phyloP scores from a whole-genome alignment of 2,329 filamentous ascomycete species.

The Lojkania enalia region DNA sequence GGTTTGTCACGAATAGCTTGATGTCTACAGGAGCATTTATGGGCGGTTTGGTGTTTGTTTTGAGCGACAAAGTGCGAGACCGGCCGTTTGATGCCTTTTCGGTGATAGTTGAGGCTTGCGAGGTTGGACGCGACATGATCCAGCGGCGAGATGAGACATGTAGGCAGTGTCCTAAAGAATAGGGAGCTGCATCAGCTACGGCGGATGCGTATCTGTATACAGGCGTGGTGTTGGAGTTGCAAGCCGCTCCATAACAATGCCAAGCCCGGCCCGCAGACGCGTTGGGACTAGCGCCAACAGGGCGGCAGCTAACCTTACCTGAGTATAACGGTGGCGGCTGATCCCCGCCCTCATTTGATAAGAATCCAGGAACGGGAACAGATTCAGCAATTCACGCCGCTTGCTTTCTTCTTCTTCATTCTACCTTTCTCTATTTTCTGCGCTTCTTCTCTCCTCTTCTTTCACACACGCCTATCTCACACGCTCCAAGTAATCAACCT shows the following conservation, averaged over 20 bases:
- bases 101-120: slow-evolving; percentile 16
- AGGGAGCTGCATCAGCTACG: background rate
- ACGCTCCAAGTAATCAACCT: background rate
- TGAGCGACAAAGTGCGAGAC: slow-evolving; percentile 35
- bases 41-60: slow-evolving; percentile 33
- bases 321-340: slow-evolving; percentile 1
- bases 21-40: slow-evolving; percentile 29
- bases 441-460: background rate
- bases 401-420: background rate
- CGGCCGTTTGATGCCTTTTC: slow-evolving; percentile 22
- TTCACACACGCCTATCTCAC: background rate
- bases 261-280: background rate
- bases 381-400: background rate
- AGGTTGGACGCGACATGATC: slow-evolving; percentile 13
- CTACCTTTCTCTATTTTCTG: background rate
- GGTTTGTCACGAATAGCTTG: slow-evolving; percentile 75
- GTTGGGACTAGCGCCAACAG: background rate
- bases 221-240: slow-evolving; percentile 4
- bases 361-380: background rate
- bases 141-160: background rate
- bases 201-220: background rate
- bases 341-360: no score
- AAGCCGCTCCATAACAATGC: slow-evolving; percentile 3
- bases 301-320: background rate
- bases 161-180: no score